These are phyloP conservation scores for Aspergillus pseudotamarii DNA, from an alignment of 2,329 filamentous ascomycete species.

Conservation along the genomic window DNA sequence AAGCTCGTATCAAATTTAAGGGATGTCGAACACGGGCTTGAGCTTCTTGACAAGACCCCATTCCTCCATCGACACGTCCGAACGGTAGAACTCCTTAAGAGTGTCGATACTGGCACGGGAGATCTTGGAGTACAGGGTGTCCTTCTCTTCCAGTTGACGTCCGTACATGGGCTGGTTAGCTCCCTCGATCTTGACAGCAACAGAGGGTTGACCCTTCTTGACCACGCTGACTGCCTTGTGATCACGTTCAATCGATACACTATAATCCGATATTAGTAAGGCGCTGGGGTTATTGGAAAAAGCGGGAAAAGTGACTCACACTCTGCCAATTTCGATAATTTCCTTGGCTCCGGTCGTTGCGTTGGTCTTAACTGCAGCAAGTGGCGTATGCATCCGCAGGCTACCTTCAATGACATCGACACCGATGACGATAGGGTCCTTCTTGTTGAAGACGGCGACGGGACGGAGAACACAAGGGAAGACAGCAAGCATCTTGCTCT, in stretches of 20 bases:
- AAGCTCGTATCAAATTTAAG: conserved; percentile 49
- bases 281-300: not conserved
- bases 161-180: conserved; percentile 91
- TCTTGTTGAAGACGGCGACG: conserved; percentile 98
- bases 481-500: conserved; percentile 91
- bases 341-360: conserved; percentile 79
- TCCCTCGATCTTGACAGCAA: conserved; percentile 97
- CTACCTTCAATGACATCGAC: conserved; percentile 93
- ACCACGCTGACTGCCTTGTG: conserved; percentile 92
- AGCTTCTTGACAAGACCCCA: conserved; percentile 94
- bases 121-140: conserved; percentile 84
- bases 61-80: conserved; percentile 87
- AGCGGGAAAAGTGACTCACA: conserved; percentile 64
- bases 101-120: conserved; percentile 88
- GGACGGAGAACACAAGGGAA: conserved; percentile 92
- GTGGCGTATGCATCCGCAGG: conserved; percentile 83
- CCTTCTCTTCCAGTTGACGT: conserved; percentile 89
- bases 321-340: conserved; percentile 82
- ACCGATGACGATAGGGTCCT: conserved; percentile 89
- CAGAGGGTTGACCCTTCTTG: conserved; percentile 96
- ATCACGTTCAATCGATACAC: conserved; percentile 94
- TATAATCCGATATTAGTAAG: conserved; percentile 44
- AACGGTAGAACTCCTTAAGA: conserved; percentile 91
- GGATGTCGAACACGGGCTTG: conserved; percentile 91
- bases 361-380: conserved; percentile 84